Conservation (phyloP, 2,329 filamentous ascomycete genomes). For the Arthroderma sp. region DNA sequence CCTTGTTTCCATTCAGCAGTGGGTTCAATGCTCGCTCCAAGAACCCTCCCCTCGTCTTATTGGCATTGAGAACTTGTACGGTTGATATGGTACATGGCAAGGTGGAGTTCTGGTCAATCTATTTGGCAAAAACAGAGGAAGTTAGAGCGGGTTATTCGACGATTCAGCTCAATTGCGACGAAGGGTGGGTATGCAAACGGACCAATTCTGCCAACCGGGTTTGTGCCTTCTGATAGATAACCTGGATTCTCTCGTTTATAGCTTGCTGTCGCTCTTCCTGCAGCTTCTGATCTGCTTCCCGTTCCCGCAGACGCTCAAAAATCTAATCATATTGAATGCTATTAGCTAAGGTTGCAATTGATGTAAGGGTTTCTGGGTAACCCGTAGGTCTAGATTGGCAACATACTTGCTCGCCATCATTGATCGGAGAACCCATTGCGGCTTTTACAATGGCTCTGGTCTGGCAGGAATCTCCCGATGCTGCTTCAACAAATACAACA, state of each 20-base stretch:
- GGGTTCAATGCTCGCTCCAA: conserved; percentile 70
- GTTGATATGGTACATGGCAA: conserved; percentile 80
- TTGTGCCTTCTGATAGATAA: conserved; percentile 50
- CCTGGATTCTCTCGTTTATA: conserved; percentile 44
- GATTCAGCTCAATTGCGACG: background rate
- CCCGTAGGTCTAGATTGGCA: background rate
- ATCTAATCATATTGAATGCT: conserved; percentile 29
- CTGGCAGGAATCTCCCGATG: no score
- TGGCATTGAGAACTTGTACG: conserved; percentile 68
- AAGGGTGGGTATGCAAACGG: conserved; percentile 13
- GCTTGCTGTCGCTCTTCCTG: conserved; percentile 47
- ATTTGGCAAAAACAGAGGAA: conserved; percentile 2
- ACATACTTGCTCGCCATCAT: conserved; percentile 31
- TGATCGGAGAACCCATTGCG: conserved; percentile 32
- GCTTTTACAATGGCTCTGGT: conserved; percentile 20
- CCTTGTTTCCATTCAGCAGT: conserved; percentile 54
- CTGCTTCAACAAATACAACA: no score
- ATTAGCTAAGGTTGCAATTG: background rate
- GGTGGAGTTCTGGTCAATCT: conserved; percentile 72
- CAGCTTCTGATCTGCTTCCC: conserved; percentile 45
- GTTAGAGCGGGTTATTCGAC: background rate
- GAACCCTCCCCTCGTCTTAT: conserved; percentile 71
- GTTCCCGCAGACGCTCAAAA: conserved; percentile 44
- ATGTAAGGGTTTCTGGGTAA: background rate
- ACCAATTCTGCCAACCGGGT: conserved; percentile 53